Evolutionary conservation across 1,284 basidiomycete genomes (phyloP).

Genomic region (Irpex rosettiformis): DNA sequence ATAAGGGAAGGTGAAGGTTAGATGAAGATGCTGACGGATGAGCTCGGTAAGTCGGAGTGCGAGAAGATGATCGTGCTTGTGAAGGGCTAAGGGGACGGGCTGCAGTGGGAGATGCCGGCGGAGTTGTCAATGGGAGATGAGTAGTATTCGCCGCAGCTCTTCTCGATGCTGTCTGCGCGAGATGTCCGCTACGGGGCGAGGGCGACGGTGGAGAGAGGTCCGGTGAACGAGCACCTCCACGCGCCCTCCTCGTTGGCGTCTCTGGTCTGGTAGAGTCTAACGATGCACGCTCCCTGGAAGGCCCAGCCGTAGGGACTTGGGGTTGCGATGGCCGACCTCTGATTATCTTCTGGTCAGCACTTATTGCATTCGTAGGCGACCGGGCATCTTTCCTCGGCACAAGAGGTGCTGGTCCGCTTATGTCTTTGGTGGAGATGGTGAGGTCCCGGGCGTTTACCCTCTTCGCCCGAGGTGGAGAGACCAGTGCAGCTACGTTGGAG

Average conservation of each 20-base stretch:
- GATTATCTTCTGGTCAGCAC: slow-evolving; percentile 14
- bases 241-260: slow-evolving; percentile 40
- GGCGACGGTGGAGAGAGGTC: slow-evolving; percentile 36
- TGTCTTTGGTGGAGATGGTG: slow-evolving; percentile 29
- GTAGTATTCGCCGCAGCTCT: slow-evolving; percentile 37
- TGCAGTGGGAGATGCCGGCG: slow-evolving; percentile 32
- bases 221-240: slow-evolving; percentile 24
- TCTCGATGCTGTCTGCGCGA: slow-evolving; percentile 29
- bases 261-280: slow-evolving; percentile 33
- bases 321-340: slow-evolving; percentile 13
- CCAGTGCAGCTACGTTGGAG: slow-evolving; percentile 36
- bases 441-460: slow-evolving; percentile 37
- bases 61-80: slow-evolving; percentile 31
- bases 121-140: slow-evolving; percentile 35
- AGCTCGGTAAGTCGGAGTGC: slow-evolving; percentile 31
- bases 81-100: slow-evolving; percentile 40
- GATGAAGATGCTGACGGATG: slow-evolving; percentile 35
- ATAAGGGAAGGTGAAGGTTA: slow-evolving; percentile 32
- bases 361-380: slow-evolving; percentile 27
- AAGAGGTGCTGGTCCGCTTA: slow-evolving; percentile 41
- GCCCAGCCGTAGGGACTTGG: slow-evolving; percentile 27
- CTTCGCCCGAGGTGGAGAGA: slow-evolving; percentile 39
- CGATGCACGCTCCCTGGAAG: slow-evolving; percentile 34
- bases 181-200: slow-evolving; percentile 27
- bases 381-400: slow-evolving; percentile 30